Evolutionary conservation across 2,329 filamentous ascomycete species (phyloP), one percentile per base, ranked within the genome.

Genomic region (Ophiosphaerella narmari): DNA sequence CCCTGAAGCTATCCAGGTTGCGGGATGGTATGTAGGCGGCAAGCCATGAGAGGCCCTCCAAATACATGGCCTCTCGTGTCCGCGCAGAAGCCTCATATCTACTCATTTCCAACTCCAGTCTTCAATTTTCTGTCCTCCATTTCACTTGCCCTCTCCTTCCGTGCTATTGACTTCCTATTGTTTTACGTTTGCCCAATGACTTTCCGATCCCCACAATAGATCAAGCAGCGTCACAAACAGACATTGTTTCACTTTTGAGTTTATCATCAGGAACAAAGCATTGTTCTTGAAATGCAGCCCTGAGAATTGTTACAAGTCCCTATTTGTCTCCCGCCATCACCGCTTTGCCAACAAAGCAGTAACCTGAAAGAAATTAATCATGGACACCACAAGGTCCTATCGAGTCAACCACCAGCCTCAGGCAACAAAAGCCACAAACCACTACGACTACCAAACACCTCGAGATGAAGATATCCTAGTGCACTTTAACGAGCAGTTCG

Each of bases 41-140:
- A 64, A 54, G 44, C 60, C 50, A 49, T 54, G 46, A 31, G 44
- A 23, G 52, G 46, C 38, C 40, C 48, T 55, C 62, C 63, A 62
- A 50, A 55, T 51, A 63, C 50, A 46, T 60, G 56, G 57, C 54
- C 57, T 66, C 59, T 60, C 59, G 62, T 67, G 63, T 66, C 53
- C 50, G 43, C 48, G 53, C 54, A 49, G 33, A 49, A 58, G 56
- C 55, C 54, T 54, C 50, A 54, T 45, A 45, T 42, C 47, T 52
- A 53, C 56, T 55, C 55, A 56, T 55, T 54, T 50, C 45, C 39
- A 32, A 37, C 29, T 52, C 50, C 44, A 41, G 57, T 43, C 36
- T 53, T 52, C 39, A 45, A 43, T 50, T 38, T 51, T 40, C 34
- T 40, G 36, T 44, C 33, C 37, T 38, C 26, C 36, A 39, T 48